Evolutionary conservation across 176 grass and related monocot species (phyloP).

Genomic region (Alopecurus myosuroides): DNA sequence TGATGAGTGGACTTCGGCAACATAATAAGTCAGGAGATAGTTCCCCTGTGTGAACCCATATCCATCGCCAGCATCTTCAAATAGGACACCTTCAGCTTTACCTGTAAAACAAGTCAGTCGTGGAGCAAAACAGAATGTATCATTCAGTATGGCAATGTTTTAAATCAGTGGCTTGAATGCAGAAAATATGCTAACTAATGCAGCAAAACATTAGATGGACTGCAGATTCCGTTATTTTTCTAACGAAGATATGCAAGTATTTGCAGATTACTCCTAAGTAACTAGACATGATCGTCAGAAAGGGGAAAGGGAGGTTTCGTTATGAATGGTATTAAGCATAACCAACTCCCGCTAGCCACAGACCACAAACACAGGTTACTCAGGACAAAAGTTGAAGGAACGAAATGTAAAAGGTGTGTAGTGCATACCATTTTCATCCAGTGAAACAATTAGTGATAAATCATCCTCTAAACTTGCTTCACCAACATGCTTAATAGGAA

Average conservation of each 20-base stretch:
- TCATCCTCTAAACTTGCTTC: constrained; percentile 88
- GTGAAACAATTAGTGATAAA: constrained; percentile 70
- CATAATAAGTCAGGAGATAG: constrained; percentile 82
- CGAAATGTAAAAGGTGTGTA: not conserved
- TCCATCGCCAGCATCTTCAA: constrained; percentile 90
- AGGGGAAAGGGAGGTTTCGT: not conserved
- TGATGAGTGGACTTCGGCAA: constrained; percentile 59
- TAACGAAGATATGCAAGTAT: not conserved
- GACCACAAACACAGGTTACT: not conserved
- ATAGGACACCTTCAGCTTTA: constrained; percentile 84
- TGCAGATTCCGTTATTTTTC: not conserved
- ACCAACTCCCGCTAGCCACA: not conserved
- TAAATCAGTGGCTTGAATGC: not conserved
- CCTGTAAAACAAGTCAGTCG: constrained; percentile 37
- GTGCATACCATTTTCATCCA: constrained; percentile 76
- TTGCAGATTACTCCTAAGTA: not conserved
- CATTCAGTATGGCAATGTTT: not conserved
- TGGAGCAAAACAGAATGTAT: not conserved
- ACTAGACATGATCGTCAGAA: not conserved
- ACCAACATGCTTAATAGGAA: constrained; percentile 70
- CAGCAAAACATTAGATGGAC: not conserved
- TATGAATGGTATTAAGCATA: not conserved
- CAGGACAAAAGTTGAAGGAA: not conserved
- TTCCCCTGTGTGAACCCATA: constrained; percentile 63
- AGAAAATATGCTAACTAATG: constrained; percentile 3